Evolutionary conservation across 495 filamentous ascomycete genomes (phyloP), one percentile per base, ranked within the genome.

Genomic region (Lophiotrema nucula): DNA sequence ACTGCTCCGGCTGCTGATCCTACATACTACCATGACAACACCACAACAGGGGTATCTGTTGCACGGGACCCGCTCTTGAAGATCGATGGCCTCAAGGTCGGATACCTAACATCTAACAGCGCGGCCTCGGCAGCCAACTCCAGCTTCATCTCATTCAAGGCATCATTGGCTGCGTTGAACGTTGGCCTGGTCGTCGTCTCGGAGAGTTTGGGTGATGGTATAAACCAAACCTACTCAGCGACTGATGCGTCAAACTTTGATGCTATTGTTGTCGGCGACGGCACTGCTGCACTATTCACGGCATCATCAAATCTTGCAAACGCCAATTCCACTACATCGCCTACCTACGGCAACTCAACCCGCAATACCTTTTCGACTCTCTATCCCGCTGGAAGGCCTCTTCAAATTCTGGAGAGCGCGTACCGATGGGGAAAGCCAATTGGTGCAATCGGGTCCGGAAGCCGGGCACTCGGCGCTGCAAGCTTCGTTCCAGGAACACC

Each of bases 351-450:
- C n/a, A 50, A 62, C 42, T 26, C 24, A 15, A 37, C 61, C 21
- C 18, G 47, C 15, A 41, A 31, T 21, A 16, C n/a, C 6, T 21
- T 45, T 2, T 62, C 62, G 12, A 62, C 65, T 2, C 69, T 89
- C 21, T 90, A 79, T 67, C 87, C 88, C 0, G 74, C 78, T 10
- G 82, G 83, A 0, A 76, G 86, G 0, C 88, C 83, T 0, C 66
- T 78, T 4, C 80, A 88, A 73, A 86, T 90, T 38, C 67, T 90
- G 21, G 52, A 72, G n/a, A 79, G 83, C 70, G 85, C 76, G 0
- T 91, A 81, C 74, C 72, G 79, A 1, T 90, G 83, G 72, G 88
- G 87, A 4, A 92, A 91, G 78, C 81, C 88, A 0, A 77, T 92
- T 35, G 84, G 71, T 3, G 84, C 79, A 1, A 53, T 89, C 1